Evolutionary conservation across 768 basidiomycete genomes (phyloP), one percentile per base, ranked within the genome.

Genomic region (Boletus subcaerulescens): DNA sequence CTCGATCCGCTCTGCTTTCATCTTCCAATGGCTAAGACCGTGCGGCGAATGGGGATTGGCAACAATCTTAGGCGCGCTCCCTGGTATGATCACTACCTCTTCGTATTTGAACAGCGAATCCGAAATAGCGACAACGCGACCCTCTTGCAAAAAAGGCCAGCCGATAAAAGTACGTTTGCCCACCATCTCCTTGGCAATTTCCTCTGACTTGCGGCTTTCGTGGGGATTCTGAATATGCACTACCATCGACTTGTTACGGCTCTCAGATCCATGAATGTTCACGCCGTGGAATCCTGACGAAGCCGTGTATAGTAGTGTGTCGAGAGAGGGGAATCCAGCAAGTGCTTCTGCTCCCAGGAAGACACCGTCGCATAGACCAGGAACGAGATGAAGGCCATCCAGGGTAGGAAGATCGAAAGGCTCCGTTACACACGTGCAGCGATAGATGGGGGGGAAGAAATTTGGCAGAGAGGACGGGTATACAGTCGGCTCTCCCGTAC

Each of bases 111-210:
- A 91, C 57, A 89, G 67, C 35, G 85, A 79, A 68, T 98, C 96
- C 17, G 93, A 95, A 8, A 98, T 79, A 17, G 87, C 88, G 3
- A 86, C 84, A 2, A 98, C 93, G 61, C 84, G 73, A 3, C 92
- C 96, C 73, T 99, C 97, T 61, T 90, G 89, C 40, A 99, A 73
- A 79, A 95, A 98, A 0, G 97, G 97, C 95, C 96, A 99, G 24
- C 87, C 85, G 52, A 86, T 75, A 67, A 89, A 98, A 1, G 82
- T 83, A 40, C 89, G 80, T 65, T 86, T 75, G 15, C 90, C 93
- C 43, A 98, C 74, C 76, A 91, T 79, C 65, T 80, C 78, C 43
- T 75, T 71, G 9, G 93, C 96, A 24, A 97, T 71, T 14, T 89
- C 88, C 63, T 87, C 83, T 7, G 82, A 72, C 69, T 85, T 89